These are phyloP conservation scores for Yarrowia porcina DNA, from an alignment of 805 yeast genomes.

Conservation along the genomic window DNA sequence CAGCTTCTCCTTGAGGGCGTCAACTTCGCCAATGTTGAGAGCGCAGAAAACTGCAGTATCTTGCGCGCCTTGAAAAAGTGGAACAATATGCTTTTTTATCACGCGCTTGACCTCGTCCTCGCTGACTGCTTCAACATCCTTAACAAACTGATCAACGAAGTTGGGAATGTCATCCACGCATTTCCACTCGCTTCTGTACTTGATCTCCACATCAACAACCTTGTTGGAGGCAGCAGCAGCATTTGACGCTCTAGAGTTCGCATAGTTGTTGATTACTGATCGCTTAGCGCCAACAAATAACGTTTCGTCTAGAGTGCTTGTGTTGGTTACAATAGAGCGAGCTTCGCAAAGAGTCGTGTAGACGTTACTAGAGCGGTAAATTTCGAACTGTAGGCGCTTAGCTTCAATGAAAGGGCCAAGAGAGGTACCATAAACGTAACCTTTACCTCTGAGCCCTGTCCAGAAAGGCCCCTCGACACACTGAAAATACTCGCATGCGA, in stretches of 20 bases:
- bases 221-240: constrained; percentile 51
- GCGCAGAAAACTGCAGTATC: constrained; percentile 63
- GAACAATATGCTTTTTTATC: constrained; percentile 58
- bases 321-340: constrained; percentile 61
- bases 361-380: constrained; percentile 80
- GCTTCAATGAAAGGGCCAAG: constrained; percentile 58
- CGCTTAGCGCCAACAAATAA: constrained; percentile 72
- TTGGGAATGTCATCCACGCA: background rate
- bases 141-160: constrained; percentile 44
- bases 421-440: constrained; percentile 85
- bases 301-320: constrained; percentile 51
- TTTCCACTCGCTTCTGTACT: constrained; percentile 35
- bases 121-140: constrained; percentile 49
- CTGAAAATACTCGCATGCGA: constrained; percentile 72
- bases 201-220: constrained; percentile 65
- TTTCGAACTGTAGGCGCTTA: constrained; percentile 61
- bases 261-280: constrained; percentile 67
- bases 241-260: constrained; percentile 49
- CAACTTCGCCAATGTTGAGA: constrained; percentile 65
- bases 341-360: constrained; percentile 52
- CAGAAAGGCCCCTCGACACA: constrained; percentile 96
- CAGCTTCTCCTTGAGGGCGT: constrained; percentile 48
- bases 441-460: constrained; percentile 93
- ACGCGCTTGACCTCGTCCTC: constrained; percentile 46
- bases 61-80: constrained; percentile 54